A percentile compares a stretch with the other conserved stretches of the same genome.
Evolutionary conservation across 352 stramenopile species (phyloP).

Genomic region (Phytophthora quininea): DNA sequence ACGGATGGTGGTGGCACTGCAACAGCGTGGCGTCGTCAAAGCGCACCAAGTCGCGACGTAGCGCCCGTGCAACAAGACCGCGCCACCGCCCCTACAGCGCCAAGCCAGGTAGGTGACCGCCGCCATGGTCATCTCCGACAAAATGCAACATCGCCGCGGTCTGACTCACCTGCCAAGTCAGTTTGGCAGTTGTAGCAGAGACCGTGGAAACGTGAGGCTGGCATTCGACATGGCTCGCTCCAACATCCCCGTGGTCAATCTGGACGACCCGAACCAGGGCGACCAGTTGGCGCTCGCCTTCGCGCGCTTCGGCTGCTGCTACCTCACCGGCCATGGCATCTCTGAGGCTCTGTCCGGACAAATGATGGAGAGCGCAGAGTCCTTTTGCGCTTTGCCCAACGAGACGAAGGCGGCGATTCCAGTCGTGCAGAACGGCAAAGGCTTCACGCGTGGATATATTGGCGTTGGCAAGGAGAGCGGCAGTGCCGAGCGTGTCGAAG

Average conservation of each 20-base stretch:
- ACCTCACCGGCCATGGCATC: constrained; percentile 71
- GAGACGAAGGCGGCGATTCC: constrained; percentile 61
- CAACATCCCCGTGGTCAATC: constrained; percentile 56
- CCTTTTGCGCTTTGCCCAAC: constrained; percentile 65
- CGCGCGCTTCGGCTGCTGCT: constrained; percentile 76
- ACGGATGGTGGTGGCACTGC: background rate
- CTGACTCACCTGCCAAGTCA: background rate
- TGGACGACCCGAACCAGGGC: constrained; percentile 53
- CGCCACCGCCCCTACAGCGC: no score
- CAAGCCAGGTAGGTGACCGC: no score
- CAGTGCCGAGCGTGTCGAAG: constrained; percentile 76
- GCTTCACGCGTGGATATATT: constrained; percentile 84
- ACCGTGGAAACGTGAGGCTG: constrained; percentile 12
- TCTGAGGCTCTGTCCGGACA: constrained; percentile 47
- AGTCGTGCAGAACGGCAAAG: constrained; percentile 64
- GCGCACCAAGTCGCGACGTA: background rate
- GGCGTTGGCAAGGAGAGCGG: constrained; percentile 81
- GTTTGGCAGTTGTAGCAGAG: background rate
- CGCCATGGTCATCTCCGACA: no score
- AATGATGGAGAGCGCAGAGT: constrained; percentile 58
- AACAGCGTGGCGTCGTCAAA: background rate
- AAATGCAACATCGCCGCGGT: constrained; percentile 5
- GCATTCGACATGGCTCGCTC: constrained; percentile 19
- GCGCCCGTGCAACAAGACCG: background rate
- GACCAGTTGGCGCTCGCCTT: constrained; percentile 63